These are phyloP conservation scores for Pterocarpus santalinus DNA, from an alignment of 306 rosid species.

Conservation along the genomic window DNA sequence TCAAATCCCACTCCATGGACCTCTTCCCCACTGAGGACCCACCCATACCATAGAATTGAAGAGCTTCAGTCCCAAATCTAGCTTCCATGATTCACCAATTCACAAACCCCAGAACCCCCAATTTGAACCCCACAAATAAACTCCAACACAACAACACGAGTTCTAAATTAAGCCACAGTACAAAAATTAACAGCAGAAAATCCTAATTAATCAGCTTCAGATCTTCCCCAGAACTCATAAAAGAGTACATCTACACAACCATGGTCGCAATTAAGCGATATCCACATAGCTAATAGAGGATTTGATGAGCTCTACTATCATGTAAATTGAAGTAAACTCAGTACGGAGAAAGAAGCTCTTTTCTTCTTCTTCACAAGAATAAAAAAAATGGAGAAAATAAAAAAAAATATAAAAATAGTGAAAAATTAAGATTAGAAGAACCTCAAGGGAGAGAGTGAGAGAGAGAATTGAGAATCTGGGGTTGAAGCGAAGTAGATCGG, in stretches of 20 bases:
- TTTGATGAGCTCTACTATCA: conserved; percentile 8
- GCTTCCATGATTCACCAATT: conserved; percentile 65
- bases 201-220: conserved; percentile 55
- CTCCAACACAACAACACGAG: neutral
- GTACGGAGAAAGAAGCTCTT: neutral
- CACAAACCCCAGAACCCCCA: neutral
- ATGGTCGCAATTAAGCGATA: conserved; percentile 58
- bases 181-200: conserved; percentile 36
- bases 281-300: conserved; percentile 54
- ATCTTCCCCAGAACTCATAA: conserved; percentile 66
- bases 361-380: neutral
- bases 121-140: neutral
- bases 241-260: conserved; percentile 61
- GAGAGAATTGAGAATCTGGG: neutral
- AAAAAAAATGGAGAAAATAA: neutral
- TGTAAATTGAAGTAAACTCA: conserved; percentile 20
- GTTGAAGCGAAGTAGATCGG: neutral
- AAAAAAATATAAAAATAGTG: neutral
- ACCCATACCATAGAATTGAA: conserved; percentile 55
- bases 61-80: conserved; percentile 65
- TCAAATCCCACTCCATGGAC: conserved; percentile 82
- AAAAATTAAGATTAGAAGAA: neutral
- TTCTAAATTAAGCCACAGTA: conserved; percentile 35
- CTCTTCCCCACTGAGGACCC: conserved; percentile 64
- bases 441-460: neutral